Evolutionary conservation across 2,329 filamentous ascomycete genomes (phyloP).

Genomic region (Pestalotiopsis fici): DNA sequence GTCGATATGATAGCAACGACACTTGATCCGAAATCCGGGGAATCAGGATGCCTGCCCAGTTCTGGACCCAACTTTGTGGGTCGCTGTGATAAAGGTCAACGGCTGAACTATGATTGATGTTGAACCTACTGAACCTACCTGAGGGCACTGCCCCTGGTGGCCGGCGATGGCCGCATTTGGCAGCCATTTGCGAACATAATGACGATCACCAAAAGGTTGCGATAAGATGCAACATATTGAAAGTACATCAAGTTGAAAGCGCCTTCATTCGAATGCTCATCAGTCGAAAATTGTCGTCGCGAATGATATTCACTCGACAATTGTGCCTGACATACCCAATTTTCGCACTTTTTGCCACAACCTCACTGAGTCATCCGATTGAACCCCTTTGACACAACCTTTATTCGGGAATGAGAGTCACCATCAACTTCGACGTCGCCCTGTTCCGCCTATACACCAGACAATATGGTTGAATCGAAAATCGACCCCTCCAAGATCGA

Average conservation of each 20-base stretch:
- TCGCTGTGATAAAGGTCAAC: background rate
- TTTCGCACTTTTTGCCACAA: background rate
- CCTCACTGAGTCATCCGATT: background rate
- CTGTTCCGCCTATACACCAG: background rate
- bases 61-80: background rate
- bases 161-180: background rate
- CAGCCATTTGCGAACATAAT: background rate
- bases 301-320: background rate
- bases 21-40: constrained; percentile 5
- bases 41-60: background rate
- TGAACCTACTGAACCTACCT: background rate
- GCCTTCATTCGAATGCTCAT: background rate
- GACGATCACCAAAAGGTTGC: background rate
- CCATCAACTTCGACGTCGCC: background rate
- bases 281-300: background rate
- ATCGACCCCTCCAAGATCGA: background rate
- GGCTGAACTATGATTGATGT: background rate
- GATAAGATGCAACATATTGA: background rate
- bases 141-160: background rate
- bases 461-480: background rate
- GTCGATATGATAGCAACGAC: background rate
- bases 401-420: background rate
- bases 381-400: background rate
- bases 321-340: background rate
- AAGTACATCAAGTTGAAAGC: background rate